These are phyloP conservation scores for Russula compacta DNA, from an alignment of 768 basidiomycete genomes.

Conservation along the genomic window DNA sequence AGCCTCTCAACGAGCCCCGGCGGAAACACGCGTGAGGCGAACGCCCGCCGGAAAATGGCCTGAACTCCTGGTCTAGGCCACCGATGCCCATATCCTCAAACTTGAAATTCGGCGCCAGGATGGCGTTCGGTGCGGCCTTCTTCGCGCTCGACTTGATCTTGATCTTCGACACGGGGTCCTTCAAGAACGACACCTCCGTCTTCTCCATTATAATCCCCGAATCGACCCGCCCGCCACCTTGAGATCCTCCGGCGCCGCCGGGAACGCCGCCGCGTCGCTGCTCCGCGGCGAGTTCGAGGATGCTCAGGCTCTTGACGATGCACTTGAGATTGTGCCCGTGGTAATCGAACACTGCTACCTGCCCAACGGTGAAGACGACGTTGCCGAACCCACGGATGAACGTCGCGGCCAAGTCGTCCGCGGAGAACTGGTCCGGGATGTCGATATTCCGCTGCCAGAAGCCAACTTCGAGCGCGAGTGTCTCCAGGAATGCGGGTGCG, in stretches of 20 bases:
- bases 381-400: constrained; percentile 71
- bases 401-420: constrained; percentile 73
- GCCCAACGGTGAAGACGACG: constrained; percentile 57
- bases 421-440: constrained; percentile 63
- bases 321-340: constrained; percentile 78
- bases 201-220: constrained; percentile 82
- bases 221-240: constrained; percentile 17
- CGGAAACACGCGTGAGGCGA: constrained; percentile 97
- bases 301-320: constrained; percentile 47
- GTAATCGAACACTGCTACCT: constrained; percentile 78
- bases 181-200: constrained; percentile 87
- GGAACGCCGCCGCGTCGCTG: constrained; percentile 38
- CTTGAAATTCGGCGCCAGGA: constrained; percentile 96
- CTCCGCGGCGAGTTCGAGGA: constrained; percentile 53
- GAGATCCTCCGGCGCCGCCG: background rate
- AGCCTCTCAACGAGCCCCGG: constrained; percentile 94
- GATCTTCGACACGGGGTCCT: constrained; percentile 70
- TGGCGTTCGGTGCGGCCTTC: constrained; percentile 90
- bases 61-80: constrained; percentile 91
- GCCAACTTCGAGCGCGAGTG: constrained; percentile 72
- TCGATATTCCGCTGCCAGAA: constrained; percentile 48
- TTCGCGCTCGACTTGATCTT: constrained; percentile 89
- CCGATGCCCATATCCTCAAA: constrained; percentile 99
- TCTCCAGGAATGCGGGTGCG: constrained; percentile 58
- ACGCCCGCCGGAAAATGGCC: constrained; percentile 97